phyloP scores from a whole-genome alignment of 768 basidiomycete species.

The Psilocybe cyanescens region DNA sequence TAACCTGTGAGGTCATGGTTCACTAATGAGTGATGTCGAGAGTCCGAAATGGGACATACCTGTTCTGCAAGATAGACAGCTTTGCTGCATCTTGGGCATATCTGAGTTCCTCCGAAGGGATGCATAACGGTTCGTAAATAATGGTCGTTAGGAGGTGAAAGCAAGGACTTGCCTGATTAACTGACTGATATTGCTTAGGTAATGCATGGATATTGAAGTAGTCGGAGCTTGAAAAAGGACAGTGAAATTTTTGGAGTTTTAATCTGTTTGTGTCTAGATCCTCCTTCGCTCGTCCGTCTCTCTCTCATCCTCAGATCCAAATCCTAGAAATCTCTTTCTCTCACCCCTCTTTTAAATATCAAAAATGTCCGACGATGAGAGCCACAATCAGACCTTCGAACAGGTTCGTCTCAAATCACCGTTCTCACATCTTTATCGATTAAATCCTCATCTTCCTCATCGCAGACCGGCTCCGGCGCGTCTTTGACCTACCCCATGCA shows the following conservation, averaged over 20 bases:
- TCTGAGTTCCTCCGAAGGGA: slow-evolving; percentile 71
- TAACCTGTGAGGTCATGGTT: slow-evolving; percentile 48
- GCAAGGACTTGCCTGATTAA: slow-evolving; percentile 19
- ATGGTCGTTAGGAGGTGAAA: slow-evolving; percentile 11
- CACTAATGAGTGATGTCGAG: neutral
- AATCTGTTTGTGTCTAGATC: slow-evolving; percentile 19
- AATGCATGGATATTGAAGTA: slow-evolving; percentile 21
- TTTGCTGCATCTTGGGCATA: slow-evolving; percentile 76
- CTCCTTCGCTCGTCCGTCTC: slow-evolving; percentile 14
- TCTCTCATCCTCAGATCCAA: slow-evolving; percentile 21
- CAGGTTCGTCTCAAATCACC: slow-evolving; percentile 46
- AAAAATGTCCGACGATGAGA: slow-evolving; percentile 89
- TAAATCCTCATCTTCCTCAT: slow-evolving; percentile 17
- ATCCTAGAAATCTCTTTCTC: slow-evolving; percentile 25
- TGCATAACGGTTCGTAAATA: slow-evolving; percentile 51
- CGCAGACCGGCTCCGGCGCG: slow-evolving; percentile 72
- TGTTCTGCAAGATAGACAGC: slow-evolving; percentile 90
- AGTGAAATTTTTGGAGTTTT: slow-evolving; percentile 36
- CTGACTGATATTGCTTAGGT: slow-evolving; percentile 24
- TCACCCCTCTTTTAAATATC: slow-evolving; percentile 26
- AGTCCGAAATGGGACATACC: slow-evolving; percentile 40
- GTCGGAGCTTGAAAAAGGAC: slow-evolving; percentile 38
- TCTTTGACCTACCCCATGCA: slow-evolving; percentile 86
- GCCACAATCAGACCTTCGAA: slow-evolving; percentile 88
- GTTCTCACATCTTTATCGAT: slow-evolving; percentile 11